Conservation (phyloP, 1,284 basidiomycete genomes). For the Mycosarcoma mackinlayi region DNA sequence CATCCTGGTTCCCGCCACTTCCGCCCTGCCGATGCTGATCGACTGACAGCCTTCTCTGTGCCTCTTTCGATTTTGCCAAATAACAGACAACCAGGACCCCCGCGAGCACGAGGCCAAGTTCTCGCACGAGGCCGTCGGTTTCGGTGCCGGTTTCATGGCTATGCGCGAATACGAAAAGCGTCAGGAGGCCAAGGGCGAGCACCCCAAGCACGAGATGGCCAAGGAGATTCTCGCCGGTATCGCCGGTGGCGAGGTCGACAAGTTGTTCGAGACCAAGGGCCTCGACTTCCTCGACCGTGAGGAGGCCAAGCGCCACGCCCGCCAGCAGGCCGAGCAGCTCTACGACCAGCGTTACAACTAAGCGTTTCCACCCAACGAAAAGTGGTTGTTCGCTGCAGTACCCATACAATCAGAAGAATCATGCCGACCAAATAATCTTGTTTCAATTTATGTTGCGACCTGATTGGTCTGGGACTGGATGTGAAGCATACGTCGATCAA, state of each 20-base stretch:
- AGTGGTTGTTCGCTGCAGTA: too few relatives aligned
- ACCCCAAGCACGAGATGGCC: constrained; percentile 68
- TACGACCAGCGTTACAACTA: constrained; percentile 56
- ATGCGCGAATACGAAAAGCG: constrained; percentile 75
- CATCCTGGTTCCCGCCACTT: background rate
- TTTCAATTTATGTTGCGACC: too few relatives aligned
- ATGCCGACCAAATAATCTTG: too few relatives aligned
- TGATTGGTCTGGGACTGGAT: too few relatives aligned
- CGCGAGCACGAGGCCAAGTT: constrained; percentile 57
- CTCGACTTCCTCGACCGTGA: constrained; percentile 66
- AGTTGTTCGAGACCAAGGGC: constrained; percentile 63
- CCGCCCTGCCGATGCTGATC: too few relatives aligned
- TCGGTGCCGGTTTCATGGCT: constrained; percentile 69
- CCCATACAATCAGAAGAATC: too few relatives aligned
- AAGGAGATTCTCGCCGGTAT: constrained; percentile 70
- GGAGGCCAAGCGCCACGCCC: constrained; percentile 71
- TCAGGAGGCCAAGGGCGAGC: constrained; percentile 71
- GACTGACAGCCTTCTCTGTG: too few relatives aligned
- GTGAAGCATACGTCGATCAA: too few relatives aligned
- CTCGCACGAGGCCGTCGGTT: constrained; percentile 77
- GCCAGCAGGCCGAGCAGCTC: constrained; percentile 49
- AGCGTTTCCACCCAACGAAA: too few relatives aligned
- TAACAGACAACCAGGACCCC: constrained; percentile 48
- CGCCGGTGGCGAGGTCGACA: constrained; percentile 60
- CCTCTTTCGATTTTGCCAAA: background rate